Evolutionary conservation across 78 protist species (phyloP), one percentile per base, ranked within the genome.

Genomic region (Creolimax fragrantissima): DNA sequence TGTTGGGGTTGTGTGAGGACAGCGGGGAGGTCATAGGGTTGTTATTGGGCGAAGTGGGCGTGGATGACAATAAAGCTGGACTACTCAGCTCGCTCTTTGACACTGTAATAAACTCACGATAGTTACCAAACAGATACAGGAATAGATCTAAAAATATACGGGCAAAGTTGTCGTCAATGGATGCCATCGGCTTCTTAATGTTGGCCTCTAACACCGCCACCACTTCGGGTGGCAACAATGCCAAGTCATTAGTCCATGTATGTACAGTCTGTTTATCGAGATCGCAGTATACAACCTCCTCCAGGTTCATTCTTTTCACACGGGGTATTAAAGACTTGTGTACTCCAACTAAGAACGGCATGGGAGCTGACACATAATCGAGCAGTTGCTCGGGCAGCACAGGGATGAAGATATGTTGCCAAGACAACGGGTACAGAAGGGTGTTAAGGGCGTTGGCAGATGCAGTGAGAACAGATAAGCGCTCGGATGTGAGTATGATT

Each of bases 391-490:
- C 44, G n/a, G 94, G 92, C 39, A 93, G 37, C 17, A 93, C 42
- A 42, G 94, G 94, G 37, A 93, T 90, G 74, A 93, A 90, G 11
- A 93, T 37, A 85, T 93, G 94, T 81, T 90, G 92, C 92, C 86
- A 74, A 37, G 35, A 36, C 41, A 90, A 85, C n/a, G 92, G 92
- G 45, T 67, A 67, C 36, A 90, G 92, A 41, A 90, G 44, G 3
- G 85, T 45, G 4, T 35, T 42, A 36, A n/a, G 35, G 7, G 88
- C 92, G 35, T 81, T 81, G 24, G 47, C 47, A 67, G 35, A n/a
- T 41, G 88, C 43, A 17, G 92, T 81, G 66, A 90, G n/a, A 32
- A 11, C 35, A 3, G 74, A 17, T 5, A 89, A 85, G 42, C n/a
- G n/a, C 41, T 11, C 4, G 37, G 92, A 44, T n/a, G 84, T 58